Evolutionary conservation across 192 early-diverging fungal species (phyloP), one percentile per base, ranked within the genome.

Genomic region (Dispira simplex): DNA sequence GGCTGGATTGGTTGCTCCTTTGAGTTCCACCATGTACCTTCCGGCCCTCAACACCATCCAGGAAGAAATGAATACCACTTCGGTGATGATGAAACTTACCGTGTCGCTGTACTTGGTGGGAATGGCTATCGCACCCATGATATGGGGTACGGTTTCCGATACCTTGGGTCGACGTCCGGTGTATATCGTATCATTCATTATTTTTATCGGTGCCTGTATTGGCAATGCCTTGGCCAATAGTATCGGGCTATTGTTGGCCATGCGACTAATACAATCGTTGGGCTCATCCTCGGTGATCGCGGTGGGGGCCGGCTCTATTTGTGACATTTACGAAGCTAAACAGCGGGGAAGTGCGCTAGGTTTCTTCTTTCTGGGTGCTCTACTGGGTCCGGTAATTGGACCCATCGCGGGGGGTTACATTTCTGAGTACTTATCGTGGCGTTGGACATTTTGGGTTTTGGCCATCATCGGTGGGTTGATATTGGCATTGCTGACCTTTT

Each of bases 141-240:
- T 72, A 21, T 77, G 76, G 76, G 72, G 73, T 46, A 63, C 66
- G 14, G 20, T 77, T n/a, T 69, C 76, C 10, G 76, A 77, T 49
- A 44, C 48, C 8, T 70, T 67, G 64, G 72, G 76, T 10, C 70
- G 76, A 5, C 66, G 73, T 8, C 70, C 67, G 13, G 73, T 77
- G 8, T 73, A 75, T 44, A 26, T 75, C 26, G 26, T 14, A 18
- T 72, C 71, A 0, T 32, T 72, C 0, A 8, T 70, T 2, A 58
- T 77, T 23, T 77, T 68, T 32, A 65, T 70, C n/a, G 46, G 26
- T 8, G 66, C 68, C 25, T 72, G 73, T 52, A 56, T 68, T 47
- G 76, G 76, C 2, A 59, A 70, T 18, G 76, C 73, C 0, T 16
- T 75, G 16, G 43, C 64, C 46, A 67, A 62, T n/a, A 64, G 56